A percentile compares a stretch with the other conserved stretches of the same genome.
phyloP scores from a whole-genome alignment of 2,329 filamentous ascomycete species.

The Paraconiothyrium sp. region DNA sequence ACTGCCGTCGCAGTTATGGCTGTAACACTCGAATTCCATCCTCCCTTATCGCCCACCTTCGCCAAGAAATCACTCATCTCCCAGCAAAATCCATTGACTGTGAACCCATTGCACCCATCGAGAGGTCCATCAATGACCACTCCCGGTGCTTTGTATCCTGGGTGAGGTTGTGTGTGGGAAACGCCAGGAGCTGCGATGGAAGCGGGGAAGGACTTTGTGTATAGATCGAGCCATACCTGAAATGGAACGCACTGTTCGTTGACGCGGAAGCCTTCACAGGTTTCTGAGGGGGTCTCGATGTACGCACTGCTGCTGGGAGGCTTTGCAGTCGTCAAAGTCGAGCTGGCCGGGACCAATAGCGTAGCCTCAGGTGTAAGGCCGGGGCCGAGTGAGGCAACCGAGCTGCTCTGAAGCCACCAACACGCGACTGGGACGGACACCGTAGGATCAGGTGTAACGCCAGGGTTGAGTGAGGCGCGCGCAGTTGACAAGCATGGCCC shows the following conservation, averaged over 20 bases:
- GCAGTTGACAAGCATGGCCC: not conserved
- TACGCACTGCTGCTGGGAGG: too few relatives aligned
- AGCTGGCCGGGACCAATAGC: too few relatives aligned
- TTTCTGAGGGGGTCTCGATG: not conserved
- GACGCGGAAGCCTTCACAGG: not conserved
- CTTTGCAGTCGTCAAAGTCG: too few relatives aligned
- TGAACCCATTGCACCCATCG: not conserved
- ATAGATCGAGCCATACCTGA: constrained; percentile 2
- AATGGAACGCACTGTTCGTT: not conserved
- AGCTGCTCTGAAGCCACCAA: not conserved
- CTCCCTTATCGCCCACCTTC: not conserved
- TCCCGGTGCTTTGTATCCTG: not conserved
- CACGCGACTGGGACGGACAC: not conserved
- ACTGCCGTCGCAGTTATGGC: not conserved
- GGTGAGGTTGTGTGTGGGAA: not conserved
- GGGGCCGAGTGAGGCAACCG: too few relatives aligned
- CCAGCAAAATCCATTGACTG: not conserved
- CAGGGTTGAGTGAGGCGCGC: not conserved
- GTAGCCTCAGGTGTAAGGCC: too few relatives aligned
- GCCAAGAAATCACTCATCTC: not conserved
- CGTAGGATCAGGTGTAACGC: not conserved
- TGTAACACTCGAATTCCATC: not conserved
- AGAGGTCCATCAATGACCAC: not conserved
- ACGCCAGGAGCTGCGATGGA: not conserved
- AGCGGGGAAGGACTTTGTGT: not conserved